Base-by-base conservation (phyloP, 2,329 filamentous ascomycete species). In the Ophiostoma sp. region DNA sequence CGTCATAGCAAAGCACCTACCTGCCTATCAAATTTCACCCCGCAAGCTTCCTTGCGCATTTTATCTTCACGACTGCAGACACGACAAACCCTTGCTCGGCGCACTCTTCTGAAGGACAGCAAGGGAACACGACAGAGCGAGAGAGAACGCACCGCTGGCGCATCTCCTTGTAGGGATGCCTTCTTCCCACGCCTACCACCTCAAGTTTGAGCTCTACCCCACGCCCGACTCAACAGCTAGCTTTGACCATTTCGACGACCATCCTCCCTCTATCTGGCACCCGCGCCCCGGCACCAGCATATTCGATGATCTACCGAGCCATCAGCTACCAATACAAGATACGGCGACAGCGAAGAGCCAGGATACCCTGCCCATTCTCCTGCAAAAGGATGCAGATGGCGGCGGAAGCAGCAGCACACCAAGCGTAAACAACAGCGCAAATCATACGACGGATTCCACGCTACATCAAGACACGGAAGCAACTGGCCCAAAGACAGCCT, bases 121-220 rank as follows among this genome's bases (percentile, higher is more conserved):
- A 12, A 12, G 11, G 7, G 7, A 44, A 14, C 27, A 60, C 18
- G 1, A 38, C 27, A 4, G 8, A 60, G 55, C 11, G 55, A 38
- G 27, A 60, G 55, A 60, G 60, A 42, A n/a, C 55, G 18, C 36
- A 63, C 60, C 1, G n/a, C 27, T 42, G 40, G 11, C 14, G 42
- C 42, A 3, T 14, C 27, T 6, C 16, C 40, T n/a, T n/a, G n/a
- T 38, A 36, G 42, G 63, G 63, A 87, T 87, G 85, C 83, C 83
- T 79, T 82, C 82, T 78, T 82, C 82, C 42, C 88, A 87, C 75
- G 85, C 85, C 72, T 89, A 89, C 73, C 86, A 89, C 73, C 75
- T 89, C n/a, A 87, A 85, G 73, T 83, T 89, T 73, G 87, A 89
- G 78, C 80, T 89, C 58, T 89, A 89, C 75, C 77, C 81, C 60